phyloP scores from a whole-genome alignment of 202 grass and related monocot species.

The Schoenoplectus tabernaemontani region DNA sequence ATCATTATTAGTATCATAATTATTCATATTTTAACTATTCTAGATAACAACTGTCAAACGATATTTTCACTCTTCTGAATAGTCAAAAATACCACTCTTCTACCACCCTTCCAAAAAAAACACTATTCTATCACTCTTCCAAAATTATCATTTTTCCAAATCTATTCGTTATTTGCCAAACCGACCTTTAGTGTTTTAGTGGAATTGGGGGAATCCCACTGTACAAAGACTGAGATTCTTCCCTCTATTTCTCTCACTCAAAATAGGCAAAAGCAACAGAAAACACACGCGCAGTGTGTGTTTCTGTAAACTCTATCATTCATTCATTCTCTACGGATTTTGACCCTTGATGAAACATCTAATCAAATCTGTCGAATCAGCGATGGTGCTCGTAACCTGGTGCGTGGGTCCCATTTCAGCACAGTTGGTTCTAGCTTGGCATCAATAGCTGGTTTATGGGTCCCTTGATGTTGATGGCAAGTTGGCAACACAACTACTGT shows the following conservation, averaged over 20 bases:
- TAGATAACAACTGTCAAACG: too few species aligned
- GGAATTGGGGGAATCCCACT: constrained; percentile 18
- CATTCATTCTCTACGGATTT: constrained; percentile 20
- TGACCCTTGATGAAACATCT: constrained; percentile 31
- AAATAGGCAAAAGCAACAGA: constrained; percentile 18
- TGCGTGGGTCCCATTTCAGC: background rate
- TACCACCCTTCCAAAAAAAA: too few species aligned
- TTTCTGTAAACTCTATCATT: constrained; percentile 19
- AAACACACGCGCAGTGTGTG: constrained; percentile 16
- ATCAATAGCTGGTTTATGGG: background rate
- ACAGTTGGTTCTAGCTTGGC: constrained; percentile 6
- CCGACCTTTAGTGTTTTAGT: constrained; percentile 29
- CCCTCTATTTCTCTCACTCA: constrained; percentile 3
- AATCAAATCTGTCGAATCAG: constrained; percentile 23
- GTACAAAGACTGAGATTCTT: constrained; percentile 26
- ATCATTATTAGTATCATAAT: too few species aligned
- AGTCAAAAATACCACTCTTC: too few species aligned
- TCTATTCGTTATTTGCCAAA: too few species aligned
- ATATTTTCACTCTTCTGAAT: too few species aligned
- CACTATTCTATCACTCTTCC: too few species aligned
- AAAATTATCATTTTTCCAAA: too few species aligned
- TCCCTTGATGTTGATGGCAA: too few species aligned
- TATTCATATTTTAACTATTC: too few species aligned
- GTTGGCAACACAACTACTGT: background rate
- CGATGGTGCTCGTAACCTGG: background rate